Base-by-base conservation (phyloP, 192 early-diverging fungal species). In the Backusella australiensis region DNA sequence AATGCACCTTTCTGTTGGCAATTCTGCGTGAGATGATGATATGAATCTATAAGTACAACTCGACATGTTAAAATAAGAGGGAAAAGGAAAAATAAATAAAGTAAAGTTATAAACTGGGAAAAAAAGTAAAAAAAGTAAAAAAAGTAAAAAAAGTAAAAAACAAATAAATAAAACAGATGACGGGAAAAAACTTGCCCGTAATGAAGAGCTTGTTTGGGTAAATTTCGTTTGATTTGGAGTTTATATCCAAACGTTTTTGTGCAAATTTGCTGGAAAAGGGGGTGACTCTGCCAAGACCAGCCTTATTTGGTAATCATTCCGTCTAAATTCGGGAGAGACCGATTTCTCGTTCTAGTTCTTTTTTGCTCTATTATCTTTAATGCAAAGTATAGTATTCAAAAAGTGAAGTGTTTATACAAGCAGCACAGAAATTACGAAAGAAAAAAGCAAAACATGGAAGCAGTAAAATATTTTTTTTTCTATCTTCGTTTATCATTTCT, bases 1-100 rank as follows among this genome's bases (percentile, higher is more conserved):
- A 71, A 26, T 29, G 11, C 32, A 75, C 74, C 74, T 75, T 17
- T 56, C n/a, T n/a, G 3, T 6, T 26, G 56, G 26, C 35, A 67
- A 29, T 17, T 75, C 63, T 11, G 65, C 38, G 19, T 42, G 63
- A 46, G 46, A 75, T 44, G 53, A 65, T 19, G 32, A 17, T 39
- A 71, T 59, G 19, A 77, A 77, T 56, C 52, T 34, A 41, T 77
- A 77, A 15, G 34, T 59, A 65, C 75, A 77, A 39, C 38, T 36
- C 5, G 49, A 52, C 68, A 71, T 71, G 39, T 21, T 77, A 41
- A 70, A 77, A 63, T 19, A 70, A 23, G 19, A 69, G 38, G 59
- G 42, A 44, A 46, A 75, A 44, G 42, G 42, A 26, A 67, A 68
- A 32, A 44, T 36, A 75, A 75, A 59, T 9, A 66, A 66, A 67